Conservation (phyloP, 1,284 basidiomycete genomes). For the Pseudozyma hubeiensis region DNA sequence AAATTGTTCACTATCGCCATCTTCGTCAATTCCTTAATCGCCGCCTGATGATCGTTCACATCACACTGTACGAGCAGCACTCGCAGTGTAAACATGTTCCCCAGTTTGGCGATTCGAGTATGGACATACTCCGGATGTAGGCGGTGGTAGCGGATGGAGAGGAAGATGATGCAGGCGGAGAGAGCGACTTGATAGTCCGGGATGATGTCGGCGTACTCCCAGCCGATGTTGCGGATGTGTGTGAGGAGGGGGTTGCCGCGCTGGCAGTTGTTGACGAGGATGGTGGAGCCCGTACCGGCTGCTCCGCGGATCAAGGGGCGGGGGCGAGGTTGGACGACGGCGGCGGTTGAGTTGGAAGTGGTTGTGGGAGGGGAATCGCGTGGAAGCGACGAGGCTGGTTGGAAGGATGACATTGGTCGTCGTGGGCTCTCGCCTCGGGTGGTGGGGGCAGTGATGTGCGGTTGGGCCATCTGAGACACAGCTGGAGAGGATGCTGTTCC, state of each 20-base stretch:
- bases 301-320: constrained; percentile 56
- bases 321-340: constrained; percentile 37
- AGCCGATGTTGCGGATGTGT: constrained; percentile 85
- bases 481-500: too few species aligned
- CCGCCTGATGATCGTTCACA: constrained; percentile 87
- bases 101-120: constrained; percentile 86
- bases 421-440: background rate
- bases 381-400: constrained; percentile 35
- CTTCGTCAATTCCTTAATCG: constrained; percentile 92
- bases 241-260: constrained; percentile 88
- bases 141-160: constrained; percentile 90
- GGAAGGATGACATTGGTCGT: constrained; percentile 44
- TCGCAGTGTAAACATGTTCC: constrained; percentile 82
- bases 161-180: constrained; percentile 59
- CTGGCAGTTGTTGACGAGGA: constrained; percentile 71
- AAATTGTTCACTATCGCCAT: constrained; percentile 82
- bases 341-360: background rate
- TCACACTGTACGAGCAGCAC: constrained; percentile 93
- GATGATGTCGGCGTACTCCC: constrained; percentile 93
- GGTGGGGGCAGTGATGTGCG: too few species aligned
- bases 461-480: too few species aligned
- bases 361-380: constrained; percentile 14
- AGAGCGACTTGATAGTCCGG: constrained; percentile 74
- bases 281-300: constrained; percentile 49
- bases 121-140: constrained; percentile 98